Base-by-base conservation (phyloP, 306 rosid genomes). In the Rosa chinensis region DNA sequence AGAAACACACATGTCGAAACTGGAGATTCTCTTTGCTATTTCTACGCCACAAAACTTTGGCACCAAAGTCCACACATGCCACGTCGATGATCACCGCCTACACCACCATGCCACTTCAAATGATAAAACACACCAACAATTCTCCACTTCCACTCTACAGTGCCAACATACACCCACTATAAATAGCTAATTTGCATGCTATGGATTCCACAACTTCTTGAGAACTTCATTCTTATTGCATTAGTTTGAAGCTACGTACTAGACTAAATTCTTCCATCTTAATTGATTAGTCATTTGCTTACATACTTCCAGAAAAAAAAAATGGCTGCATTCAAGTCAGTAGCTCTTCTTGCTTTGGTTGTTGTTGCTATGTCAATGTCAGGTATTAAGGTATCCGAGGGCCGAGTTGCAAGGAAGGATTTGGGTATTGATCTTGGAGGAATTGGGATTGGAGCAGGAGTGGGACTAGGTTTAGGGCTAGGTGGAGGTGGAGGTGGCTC, bases 351-450 rank as follows among this genome's bases (percentile, higher is more conserved):
- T 68, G 82, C 87, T 79, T 71, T 92, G 74, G 71, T 89, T 20
- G 80, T 89, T 21, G 77, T 89, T 80, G 83, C 82, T 3, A 32
- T 86, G 9, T 77, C 78, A 55, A 14, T 23, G 55, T 43, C 70
- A 35, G 11, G 0, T 23, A 71, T 28, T 2, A 75, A 82, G 16
- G 55, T 63, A 2, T 84, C 82, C 23, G 89, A 89, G 28, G 78
- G 97, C 32, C 82, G 90, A 75, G 89, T 71, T 21, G 92, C 79
- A 20, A 87, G 94, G 77, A 89, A 89, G 79, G 88, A 92, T 76
- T 83, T 92, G 2, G 93, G 94, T 10, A 40, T 90, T 78, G 84
- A 88, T 84, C 82, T 92, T 1, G 97, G 93, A 72, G 93, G 94
- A 52, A 1, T 86, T 70, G 93, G 93, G 10, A 6, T 85, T 17